phyloP scores from a whole-genome alignment of 1,139 yeast genomes.

The Suhomyces coccinellae region DNA sequence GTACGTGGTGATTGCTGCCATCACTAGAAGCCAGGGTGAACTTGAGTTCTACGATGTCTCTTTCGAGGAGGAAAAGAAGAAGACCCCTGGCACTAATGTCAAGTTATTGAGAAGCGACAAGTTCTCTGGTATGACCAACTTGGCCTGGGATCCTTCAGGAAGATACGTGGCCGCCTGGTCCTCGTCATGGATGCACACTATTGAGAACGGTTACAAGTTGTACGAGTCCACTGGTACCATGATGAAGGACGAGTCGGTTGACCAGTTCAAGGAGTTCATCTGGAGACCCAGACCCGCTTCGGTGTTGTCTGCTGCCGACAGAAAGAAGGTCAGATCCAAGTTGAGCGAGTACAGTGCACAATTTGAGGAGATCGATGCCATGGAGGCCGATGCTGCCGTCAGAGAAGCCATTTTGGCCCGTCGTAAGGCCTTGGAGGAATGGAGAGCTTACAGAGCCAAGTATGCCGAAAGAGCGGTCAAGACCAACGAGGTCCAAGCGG shows the following conservation, averaged over 20 bases:
- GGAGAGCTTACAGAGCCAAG: slow-evolving; percentile 76
- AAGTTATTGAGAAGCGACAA: slow-evolving; percentile 64
- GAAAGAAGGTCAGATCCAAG: slow-evolving; percentile 88
- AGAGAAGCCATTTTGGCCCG: slow-evolving; percentile 87
- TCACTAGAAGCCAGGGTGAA: slow-evolving; percentile 63
- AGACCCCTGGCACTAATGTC: slow-evolving; percentile 56
- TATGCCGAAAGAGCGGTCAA: slow-evolving; percentile 51
- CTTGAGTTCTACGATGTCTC: slow-evolving; percentile 79
- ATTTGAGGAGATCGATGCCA: slow-evolving; percentile 93
- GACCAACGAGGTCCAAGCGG: slow-evolving; percentile 58
- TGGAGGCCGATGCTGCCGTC: slow-evolving; percentile 93
- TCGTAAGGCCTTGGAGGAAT: slow-evolving; percentile 78
- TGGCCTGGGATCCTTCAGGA: slow-evolving; percentile 96
- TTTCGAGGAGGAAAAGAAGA: slow-evolving; percentile 59
- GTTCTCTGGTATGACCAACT: slow-evolving; percentile 77
- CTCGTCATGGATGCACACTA: slow-evolving; percentile 77
- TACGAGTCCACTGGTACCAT: slow-evolving; percentile 81
- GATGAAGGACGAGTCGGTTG: slow-evolving; percentile 73
- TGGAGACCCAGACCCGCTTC: slow-evolving; percentile 98
- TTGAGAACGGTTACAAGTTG: slow-evolving; percentile 88
- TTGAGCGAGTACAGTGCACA: slow-evolving; percentile 87
- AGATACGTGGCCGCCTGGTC: slow-evolving; percentile 88
- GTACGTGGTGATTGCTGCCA: slow-evolving; percentile 75
- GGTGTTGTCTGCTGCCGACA: slow-evolving; percentile 70
- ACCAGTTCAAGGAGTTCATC: slow-evolving; percentile 81